Evolutionary conservation across 495 filamentous ascomycete species (phyloP).

Genomic region (Aspergillus heteromorphus): DNA sequence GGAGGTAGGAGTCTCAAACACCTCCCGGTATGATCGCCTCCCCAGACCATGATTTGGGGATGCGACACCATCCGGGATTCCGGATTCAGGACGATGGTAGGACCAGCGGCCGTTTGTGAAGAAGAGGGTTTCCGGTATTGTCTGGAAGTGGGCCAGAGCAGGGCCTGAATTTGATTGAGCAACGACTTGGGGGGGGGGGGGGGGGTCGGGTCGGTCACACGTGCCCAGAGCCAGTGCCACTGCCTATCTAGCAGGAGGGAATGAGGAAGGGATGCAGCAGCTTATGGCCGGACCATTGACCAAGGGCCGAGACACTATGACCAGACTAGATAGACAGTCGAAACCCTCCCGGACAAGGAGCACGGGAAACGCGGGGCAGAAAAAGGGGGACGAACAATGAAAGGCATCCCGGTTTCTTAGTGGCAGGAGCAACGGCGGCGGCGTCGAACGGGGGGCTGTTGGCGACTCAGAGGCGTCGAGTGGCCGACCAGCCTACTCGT

Average conservation of each 20-base stretch:
- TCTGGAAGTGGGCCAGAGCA: background rate
- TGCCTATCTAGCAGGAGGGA: too few species aligned
- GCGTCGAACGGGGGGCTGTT: background rate
- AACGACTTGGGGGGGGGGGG: background rate
- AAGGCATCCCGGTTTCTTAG: background rate
- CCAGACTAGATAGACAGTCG: too few species aligned
- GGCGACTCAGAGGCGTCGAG: background rate
- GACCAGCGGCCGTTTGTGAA: background rate
- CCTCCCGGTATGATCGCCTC: too few species aligned
- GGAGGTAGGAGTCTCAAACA: background rate
- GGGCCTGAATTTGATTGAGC: background rate
- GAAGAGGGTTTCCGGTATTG: background rate
- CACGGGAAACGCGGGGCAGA: constrained; percentile 11
- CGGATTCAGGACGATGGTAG: too few species aligned
- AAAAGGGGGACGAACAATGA: constrained; percentile 3
- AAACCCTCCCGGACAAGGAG: background rate
- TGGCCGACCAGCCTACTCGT: background rate
- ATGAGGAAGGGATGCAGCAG: too few species aligned
- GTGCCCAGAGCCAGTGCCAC: constrained; percentile 1
- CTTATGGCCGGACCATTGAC: constrained; percentile 5
- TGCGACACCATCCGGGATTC: background rate
- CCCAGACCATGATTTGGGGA: background rate
- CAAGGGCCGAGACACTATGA: constrained; percentile 2
- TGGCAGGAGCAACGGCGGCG: background rate
- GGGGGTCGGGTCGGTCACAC: constrained; percentile 7